Percentiles rank a stretch among this genome's conserved stretches.
Evolutionary conservation across 805 yeast genomes (phyloP).

Genomic region (Middelhovenomyces tepae): DNA sequence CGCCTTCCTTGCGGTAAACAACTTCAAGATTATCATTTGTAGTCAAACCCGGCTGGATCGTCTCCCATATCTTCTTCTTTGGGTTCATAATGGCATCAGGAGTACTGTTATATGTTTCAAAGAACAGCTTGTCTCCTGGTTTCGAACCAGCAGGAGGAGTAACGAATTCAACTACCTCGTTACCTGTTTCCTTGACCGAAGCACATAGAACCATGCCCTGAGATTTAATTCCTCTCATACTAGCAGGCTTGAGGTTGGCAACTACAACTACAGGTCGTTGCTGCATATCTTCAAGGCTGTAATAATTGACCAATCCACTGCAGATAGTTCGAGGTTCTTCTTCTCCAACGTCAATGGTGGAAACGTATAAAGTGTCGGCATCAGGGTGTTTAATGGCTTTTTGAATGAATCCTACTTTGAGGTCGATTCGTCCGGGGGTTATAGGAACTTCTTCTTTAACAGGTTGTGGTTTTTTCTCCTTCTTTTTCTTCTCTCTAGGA

Average conservation of each 20-base stretch:
- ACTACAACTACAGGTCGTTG: conserved; percentile 82
- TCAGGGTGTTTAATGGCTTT: conserved; percentile 96
- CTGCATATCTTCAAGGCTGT: conserved; percentile 92
- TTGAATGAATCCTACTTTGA: conserved; percentile 93
- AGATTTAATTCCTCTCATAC: conserved; percentile 95
- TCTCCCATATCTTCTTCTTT: conserved; percentile 97
- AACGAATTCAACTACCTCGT: conserved; percentile 72
- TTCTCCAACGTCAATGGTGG: conserved; percentile 95
- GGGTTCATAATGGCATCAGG: conserved; percentile 94
- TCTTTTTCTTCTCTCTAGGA: conserved; percentile 32
- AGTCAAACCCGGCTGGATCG: conserved; percentile 82
- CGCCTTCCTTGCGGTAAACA: conserved; percentile 67
- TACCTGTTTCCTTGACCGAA: conserved; percentile 44
- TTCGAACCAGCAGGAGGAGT: conserved; percentile 89
- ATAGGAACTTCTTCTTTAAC: conserved; percentile 49
- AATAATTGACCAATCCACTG: conserved; percentile 87
- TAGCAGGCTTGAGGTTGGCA: conserved; percentile 95
- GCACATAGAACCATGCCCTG: conserved; percentile 97
- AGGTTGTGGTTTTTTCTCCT: conserved; percentile 44
- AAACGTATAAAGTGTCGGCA: conserved; percentile 93
- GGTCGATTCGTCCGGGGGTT: conserved; percentile 77
- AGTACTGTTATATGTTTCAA: conserved; percentile 79
- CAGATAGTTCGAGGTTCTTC: conserved; percentile 97
- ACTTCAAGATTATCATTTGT: conserved; percentile 73
- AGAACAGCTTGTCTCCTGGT: conserved; percentile 95